Conservation (phyloP, 495 filamentous ascomycete genomes). For the Penicillium lagena region DNA sequence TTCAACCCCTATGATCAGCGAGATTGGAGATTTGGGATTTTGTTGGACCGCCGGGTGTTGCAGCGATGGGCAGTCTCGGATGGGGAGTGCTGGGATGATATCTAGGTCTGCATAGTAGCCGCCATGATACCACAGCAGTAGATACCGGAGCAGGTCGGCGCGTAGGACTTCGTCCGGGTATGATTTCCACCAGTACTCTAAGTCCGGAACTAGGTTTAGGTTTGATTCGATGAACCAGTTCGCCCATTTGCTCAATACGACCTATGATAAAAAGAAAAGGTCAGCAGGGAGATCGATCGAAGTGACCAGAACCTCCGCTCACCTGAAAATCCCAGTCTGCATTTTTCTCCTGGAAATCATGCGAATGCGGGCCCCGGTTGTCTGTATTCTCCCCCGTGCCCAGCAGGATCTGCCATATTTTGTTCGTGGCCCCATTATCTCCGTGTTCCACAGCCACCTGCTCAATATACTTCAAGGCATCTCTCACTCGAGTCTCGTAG, state of each 20-base stretch:
- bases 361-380: slow-evolving; percentile 20
- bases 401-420: slow-evolving; percentile 33
- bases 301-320: too few species aligned
- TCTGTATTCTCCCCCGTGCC: slow-evolving; percentile 1
- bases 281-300: too few species aligned
- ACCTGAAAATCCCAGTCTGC: too few species aligned
- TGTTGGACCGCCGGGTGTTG: neutral
- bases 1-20: slow-evolving; percentile 28
- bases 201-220: slow-evolving; percentile 10
- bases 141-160: slow-evolving; percentile 37
- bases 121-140: slow-evolving; percentile 31
- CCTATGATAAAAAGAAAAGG: neutral
- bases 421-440: slow-evolving; percentile 6
- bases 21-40: slow-evolving; percentile 7
- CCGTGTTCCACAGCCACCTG: neutral
- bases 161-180: slow-evolving; percentile 23
- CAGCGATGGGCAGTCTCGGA: slow-evolving; percentile 15
- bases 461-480: too few species aligned
- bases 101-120: slow-evolving; percentile 43
- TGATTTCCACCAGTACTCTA: slow-evolving; percentile 10
- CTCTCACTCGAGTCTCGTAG: too few species aligned
- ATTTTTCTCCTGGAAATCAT: slow-evolving; percentile 23
- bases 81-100: slow-evolving; percentile 15
- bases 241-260: slow-evolving; percentile 11
- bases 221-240: slow-evolving; percentile 7